Conservation (phyloP, 495 filamentous ascomycete species). For the Lasiosphaeria hispida region DNA sequence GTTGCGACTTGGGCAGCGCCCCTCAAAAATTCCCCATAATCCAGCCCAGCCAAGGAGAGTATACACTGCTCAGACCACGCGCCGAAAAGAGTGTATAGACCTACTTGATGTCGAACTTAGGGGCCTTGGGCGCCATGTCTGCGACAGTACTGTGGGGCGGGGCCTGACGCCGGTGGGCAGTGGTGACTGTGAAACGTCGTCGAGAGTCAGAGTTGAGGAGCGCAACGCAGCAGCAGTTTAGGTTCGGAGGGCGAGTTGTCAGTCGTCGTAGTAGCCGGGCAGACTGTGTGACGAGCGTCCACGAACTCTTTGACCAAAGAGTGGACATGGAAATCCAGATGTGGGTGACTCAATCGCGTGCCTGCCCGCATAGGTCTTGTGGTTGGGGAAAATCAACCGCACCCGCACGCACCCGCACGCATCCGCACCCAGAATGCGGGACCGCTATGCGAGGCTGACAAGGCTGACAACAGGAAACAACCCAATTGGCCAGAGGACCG, state of each 20-base stretch:
- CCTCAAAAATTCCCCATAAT: neutral
- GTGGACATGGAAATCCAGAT: conserved; percentile 25
- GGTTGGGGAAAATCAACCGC: conserved; percentile 21
- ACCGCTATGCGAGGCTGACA: conserved; percentile 9
- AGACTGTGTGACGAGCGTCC: conserved; percentile 28
- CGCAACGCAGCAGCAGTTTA: conserved; percentile 2
- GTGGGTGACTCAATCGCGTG: conserved; percentile 31
- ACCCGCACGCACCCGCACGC: neutral
- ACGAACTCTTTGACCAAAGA: conserved; percentile 26
- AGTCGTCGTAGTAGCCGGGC: conserved; percentile 25
- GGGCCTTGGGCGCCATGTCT: conserved; percentile 39
- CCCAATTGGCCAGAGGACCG: neutral
- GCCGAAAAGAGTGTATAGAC: neutral
- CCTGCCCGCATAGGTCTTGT: conserved; percentile 10
- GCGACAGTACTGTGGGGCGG: conserved; percentile 6
- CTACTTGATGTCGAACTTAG: conserved; percentile 48
- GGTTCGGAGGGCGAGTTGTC: conserved; percentile 1
- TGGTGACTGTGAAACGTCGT: conserved; percentile 9
- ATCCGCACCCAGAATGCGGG: conserved; percentile 4
- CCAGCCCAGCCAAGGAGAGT: too few species aligned
- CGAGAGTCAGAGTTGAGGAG: neutral
- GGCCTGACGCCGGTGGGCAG: conserved; percentile 1
- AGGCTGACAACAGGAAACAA: neutral
- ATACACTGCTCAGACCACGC: neutral
- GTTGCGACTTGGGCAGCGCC: neutral